Evolutionary conservation across 345 rosid species (phyloP).

Genomic region (Hirschfeldia incana): DNA sequence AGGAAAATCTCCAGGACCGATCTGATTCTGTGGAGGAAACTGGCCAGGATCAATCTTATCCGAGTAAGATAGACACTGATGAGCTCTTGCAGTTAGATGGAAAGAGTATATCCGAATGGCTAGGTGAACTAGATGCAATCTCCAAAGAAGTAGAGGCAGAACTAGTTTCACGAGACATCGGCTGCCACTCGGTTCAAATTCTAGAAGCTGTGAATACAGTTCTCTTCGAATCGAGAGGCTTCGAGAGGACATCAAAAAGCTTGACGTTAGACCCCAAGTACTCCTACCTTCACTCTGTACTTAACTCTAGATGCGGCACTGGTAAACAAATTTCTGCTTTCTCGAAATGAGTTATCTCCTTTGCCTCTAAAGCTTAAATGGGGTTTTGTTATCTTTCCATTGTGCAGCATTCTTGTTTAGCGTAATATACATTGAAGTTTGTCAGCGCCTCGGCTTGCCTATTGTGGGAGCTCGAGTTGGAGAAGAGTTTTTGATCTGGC

Average conservation of each 20-base stretch:
- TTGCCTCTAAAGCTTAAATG: background rate
- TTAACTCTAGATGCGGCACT: slow-evolving; percentile 71
- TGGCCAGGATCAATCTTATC: slow-evolving; percentile 31
- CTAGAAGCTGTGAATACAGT: slow-evolving; percentile 81
- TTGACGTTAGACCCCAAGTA: slow-evolving; percentile 62
- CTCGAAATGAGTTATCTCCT: slow-evolving; percentile 3
- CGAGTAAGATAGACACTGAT: slow-evolving; percentile 46
- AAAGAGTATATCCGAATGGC: slow-evolving; percentile 63
- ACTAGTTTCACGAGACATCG: slow-evolving; percentile 73
- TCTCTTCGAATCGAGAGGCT: slow-evolving; percentile 76
- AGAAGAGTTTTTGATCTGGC: slow-evolving; percentile 96
- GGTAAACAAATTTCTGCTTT: slow-evolving; percentile 51
- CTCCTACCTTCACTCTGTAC: slow-evolving; percentile 77
- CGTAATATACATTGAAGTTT: slow-evolving; percentile 90
- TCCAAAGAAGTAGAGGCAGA: slow-evolving; percentile 86
- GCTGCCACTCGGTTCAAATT: slow-evolving; percentile 75
- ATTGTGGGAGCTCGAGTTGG: slow-evolving; percentile 95
- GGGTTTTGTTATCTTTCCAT: background rate
- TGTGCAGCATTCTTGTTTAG: slow-evolving; percentile 83
- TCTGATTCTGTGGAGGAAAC: slow-evolving; percentile 34
- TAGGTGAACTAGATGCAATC: slow-evolving; percentile 60
- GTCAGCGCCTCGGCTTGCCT: slow-evolving; percentile 66
- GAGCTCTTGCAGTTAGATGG: slow-evolving; percentile 69
- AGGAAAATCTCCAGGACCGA: slow-evolving; percentile 38
- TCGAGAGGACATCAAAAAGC: slow-evolving; percentile 54